phyloP scores from a whole-genome alignment of 129 eudicot species.

The Helianthus tuberosus region DNA sequence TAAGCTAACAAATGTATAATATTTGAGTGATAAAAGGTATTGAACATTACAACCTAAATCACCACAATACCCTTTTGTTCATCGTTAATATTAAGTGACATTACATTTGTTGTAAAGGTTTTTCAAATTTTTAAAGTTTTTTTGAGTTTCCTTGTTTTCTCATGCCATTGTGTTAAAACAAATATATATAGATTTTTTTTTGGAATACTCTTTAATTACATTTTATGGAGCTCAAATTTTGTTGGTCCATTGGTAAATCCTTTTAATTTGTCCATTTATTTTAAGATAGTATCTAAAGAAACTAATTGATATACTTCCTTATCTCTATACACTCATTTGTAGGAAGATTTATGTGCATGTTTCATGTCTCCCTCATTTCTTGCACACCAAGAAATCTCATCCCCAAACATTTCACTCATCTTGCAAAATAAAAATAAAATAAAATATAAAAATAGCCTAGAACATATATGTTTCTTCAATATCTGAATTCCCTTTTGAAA shows the following conservation, averaged over 20 bases:
- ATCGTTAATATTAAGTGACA: no score
- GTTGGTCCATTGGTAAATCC: constrained; percentile 28
- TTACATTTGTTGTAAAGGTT: no score
- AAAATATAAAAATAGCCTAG: not conserved
- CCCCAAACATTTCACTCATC: constrained; percentile 21
- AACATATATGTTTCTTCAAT: constrained; percentile 10
- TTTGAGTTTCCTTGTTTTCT: no score
- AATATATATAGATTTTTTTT: not conserved
- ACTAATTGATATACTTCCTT: constrained; percentile 15
- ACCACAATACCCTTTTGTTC: no score
- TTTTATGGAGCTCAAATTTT: constrained; percentile 1
- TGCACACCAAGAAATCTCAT: constrained; percentile 32
- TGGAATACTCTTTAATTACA: not conserved
- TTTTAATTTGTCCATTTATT: constrained; percentile 11
- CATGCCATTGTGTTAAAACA: not conserved
- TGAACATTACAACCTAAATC: no score
- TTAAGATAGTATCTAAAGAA: constrained; percentile 14
- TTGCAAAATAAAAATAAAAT: constrained; percentile 16
- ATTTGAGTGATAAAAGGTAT: no score
- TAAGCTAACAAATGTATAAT: no score
- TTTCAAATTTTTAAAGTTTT: no score
- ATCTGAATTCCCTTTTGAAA: constrained; percentile 9
- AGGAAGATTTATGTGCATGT: constrained; percentile 33
- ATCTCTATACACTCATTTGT: constrained; percentile 25
- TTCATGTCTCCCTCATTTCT: constrained; percentile 33